Evolutionary conservation across 2,329 filamentous ascomycete genomes (phyloP), one percentile per base, ranked within the genome.

Genomic region (Neofusicoccum cordaticola): DNA sequence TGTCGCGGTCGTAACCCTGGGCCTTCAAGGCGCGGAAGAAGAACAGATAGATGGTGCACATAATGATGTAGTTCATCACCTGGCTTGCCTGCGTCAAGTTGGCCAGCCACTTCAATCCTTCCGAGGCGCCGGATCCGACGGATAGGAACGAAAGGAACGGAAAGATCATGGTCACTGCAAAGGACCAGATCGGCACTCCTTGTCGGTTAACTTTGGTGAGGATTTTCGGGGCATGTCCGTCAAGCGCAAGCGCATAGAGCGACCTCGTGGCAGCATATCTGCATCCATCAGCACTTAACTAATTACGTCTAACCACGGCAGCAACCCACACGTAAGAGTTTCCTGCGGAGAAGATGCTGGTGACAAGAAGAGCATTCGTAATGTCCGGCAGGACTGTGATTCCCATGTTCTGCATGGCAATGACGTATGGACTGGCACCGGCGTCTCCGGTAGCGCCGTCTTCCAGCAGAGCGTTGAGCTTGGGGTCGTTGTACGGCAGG

Each of bases 61-160:
- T 85, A 70, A 84, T 79, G 66, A 89, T 81, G 74, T 86, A 89
- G 77, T 88, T 85, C 73, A 89, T 87, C 68, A 87, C 81, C 57
- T 83, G 81, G 31, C 82, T 84, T 5, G 83, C 85, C 7, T 84
- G 87, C 72, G 86, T 82, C 8, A 88, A 77, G 67, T 81, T 83
- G 67, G 83, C 60, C 4, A 52, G 44, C 74, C 75, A 78, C 35
- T 63, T 71, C 15, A 78, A 67, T 9, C 72, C 76, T 37, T 70
- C 66, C 7, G 69, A 66, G 7, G 76, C 73, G 35, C 69, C 66
- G 45, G 66, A 72, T 22, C 68, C 70, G 47, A 78, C 72, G 11
- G 70, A 68, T 31, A 75, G 66, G 69, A 79, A 78, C 6, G 71
- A 67, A 22, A 78, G 68, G 47, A 75, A 68, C 1, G 74, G 73